Evolutionary conservation across 148 eudicot genomes (phyloP).

Genomic region (Chenopodium album): DNA sequence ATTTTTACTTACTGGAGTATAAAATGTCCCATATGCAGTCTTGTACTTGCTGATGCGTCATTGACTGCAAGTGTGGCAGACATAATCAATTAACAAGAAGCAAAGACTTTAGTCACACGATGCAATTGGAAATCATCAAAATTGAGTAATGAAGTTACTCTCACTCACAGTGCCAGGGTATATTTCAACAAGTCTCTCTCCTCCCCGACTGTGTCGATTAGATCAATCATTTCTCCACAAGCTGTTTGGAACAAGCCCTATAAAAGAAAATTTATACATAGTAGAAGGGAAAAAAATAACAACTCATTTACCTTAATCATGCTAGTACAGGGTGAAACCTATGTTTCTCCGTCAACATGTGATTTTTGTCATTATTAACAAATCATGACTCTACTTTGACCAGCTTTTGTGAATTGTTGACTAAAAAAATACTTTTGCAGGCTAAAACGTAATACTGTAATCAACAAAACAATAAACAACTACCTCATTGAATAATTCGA

Average conservation of each 20-base stretch:
- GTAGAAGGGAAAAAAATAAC: background rate
- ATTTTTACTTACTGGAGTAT: constrained; percentile 27
- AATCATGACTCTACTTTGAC: no score
- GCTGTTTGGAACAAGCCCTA: constrained; percentile 87
- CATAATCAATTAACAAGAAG: background rate
- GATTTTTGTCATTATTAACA: no score
- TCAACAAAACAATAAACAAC: background rate
- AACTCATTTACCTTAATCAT: no score
- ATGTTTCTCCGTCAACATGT: no score
- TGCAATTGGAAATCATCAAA: background rate
- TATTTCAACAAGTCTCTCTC: constrained; percentile 72
- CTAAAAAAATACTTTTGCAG: no score
- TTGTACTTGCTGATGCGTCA: constrained; percentile 25
- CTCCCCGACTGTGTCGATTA: constrained; percentile 65
- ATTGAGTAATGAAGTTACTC: background rate
- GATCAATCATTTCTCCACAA: constrained; percentile 88
- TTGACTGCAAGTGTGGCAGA: constrained; percentile 24
- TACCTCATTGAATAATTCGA: constrained; percentile 86
- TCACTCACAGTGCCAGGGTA: constrained; percentile 53
- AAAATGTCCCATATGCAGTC: constrained; percentile 35
- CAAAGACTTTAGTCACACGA: no score
- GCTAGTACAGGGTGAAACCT: background rate
- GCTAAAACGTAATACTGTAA: background rate
- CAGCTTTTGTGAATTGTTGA: no score
- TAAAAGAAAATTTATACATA: background rate